These are phyloP conservation scores for Capsella rubella DNA, from an alignment of 441 rosid species.

Conservation along the genomic window DNA sequence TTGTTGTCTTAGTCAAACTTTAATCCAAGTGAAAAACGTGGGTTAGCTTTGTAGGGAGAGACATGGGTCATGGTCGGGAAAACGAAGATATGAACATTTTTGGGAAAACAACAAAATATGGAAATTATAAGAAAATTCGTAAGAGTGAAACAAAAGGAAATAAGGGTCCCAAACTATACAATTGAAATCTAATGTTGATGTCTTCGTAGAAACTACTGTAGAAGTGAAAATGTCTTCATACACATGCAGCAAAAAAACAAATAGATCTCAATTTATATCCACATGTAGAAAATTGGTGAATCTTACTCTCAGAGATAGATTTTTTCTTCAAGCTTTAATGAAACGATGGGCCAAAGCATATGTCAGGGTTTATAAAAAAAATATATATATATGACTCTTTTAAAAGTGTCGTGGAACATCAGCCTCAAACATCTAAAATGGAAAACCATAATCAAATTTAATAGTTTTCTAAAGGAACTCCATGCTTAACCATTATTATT, in stretches of 20 bases:
- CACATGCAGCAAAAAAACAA: too few relatives aligned
- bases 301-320: neutral
- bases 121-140: neutral
- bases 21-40: conserved; percentile 32
- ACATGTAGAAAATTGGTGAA: neutral
- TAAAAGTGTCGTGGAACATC: neutral
- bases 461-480: too few relatives aligned
- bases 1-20: conserved; percentile 26
- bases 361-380: neutral
- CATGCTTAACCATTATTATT: too few relatives aligned
- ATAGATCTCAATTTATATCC: neutral
- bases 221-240: conserved; percentile 8
- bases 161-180: neutral
- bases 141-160: neutral
- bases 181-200: neutral
- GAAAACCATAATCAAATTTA: too few relatives aligned
- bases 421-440: neutral
- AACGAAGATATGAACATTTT: conserved; percentile 28
- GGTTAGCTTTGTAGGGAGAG: conserved; percentile 9
- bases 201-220: conserved; percentile 20
- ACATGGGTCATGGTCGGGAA: conserved; percentile 29
- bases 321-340: neutral
- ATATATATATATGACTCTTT: neutral
- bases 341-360: conserved; percentile 6
- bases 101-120: neutral